Conservation (phyloP, 768 basidiomycete species). For the Dioszegia crocea region DNA sequence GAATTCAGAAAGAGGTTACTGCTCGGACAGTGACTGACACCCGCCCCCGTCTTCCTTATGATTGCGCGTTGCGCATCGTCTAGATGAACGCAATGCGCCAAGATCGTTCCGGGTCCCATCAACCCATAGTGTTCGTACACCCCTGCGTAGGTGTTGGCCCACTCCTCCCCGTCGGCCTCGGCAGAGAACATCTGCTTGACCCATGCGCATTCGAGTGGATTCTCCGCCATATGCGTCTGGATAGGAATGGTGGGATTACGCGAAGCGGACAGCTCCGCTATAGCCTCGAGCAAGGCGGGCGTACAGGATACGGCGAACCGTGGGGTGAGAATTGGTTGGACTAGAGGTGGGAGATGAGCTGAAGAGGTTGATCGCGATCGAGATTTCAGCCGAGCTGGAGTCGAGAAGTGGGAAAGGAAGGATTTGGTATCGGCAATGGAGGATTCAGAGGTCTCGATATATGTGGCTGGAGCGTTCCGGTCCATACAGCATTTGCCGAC, state of each 20-base stretch:
- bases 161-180: not conserved
- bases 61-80: constrained; percentile 67
- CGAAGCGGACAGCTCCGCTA: constrained; percentile 61
- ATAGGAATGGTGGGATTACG: constrained; percentile 64
- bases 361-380: not conserved
- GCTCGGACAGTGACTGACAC: constrained; percentile 87
- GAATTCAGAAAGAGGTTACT: constrained; percentile 89
- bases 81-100: constrained; percentile 83
- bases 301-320: constrained; percentile 95
- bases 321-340: constrained; percentile 87
- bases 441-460: constrained; percentile 60
- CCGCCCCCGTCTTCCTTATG: constrained; percentile 63
- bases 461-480: constrained; percentile 63
- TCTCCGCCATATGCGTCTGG: constrained; percentile 92
- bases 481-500: constrained; percentile 72
- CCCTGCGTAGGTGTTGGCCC: constrained; percentile 63
- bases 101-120: constrained; percentile 71
- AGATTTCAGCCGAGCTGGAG: constrained; percentile 53
- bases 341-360: constrained; percentile 56
- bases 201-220: constrained; percentile 64
- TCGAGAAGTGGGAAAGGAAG: constrained; percentile 63
- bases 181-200: constrained; percentile 66
- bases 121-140: constrained; percentile 78
- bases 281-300: constrained; percentile 58
- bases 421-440: constrained; percentile 50